Conservation (phyloP, 169 alveolate species). For the Plasmodium knowlesi region DNA sequence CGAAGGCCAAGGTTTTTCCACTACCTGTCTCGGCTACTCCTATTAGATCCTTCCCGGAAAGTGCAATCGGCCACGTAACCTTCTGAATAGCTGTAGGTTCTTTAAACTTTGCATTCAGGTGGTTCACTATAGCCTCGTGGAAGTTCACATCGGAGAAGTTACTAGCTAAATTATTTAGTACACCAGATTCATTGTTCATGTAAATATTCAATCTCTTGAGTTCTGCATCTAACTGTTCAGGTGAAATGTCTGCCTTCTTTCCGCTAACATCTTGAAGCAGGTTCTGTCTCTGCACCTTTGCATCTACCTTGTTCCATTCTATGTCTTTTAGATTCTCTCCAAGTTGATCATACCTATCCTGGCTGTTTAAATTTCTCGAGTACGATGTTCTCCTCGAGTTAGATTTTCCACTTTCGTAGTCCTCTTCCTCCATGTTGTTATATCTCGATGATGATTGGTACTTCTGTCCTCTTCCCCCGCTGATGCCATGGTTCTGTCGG, state of each 20-base stretch:
- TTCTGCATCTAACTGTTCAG: constrained; percentile 82
- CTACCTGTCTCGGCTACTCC: constrained; percentile 97
- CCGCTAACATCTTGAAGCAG: constrained; percentile 65
- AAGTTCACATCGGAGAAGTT: constrained; percentile 83
- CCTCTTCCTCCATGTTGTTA: background rate
- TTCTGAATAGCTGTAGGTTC: constrained; percentile 92
- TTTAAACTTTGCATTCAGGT: constrained; percentile 79
- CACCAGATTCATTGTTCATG: constrained; percentile 78
- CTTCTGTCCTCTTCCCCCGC: background rate
- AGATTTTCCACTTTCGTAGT: background rate
- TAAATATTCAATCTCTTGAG: constrained; percentile 75
- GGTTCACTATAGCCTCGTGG: constrained; percentile 79
- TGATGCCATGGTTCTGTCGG: background rate
- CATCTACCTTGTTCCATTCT: constrained; percentile 79
- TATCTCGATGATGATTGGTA: background rate
- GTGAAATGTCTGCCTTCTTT: constrained; percentile 77
- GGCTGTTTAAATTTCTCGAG: constrained; percentile 8
- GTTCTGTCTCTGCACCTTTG: constrained; percentile 82
- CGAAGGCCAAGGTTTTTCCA: constrained; percentile 95
- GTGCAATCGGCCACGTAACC: constrained; percentile 87
- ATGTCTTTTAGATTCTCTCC: constrained; percentile 74
- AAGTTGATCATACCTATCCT: constrained; percentile 40
- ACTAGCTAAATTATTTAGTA: constrained; percentile 80
- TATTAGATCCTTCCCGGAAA: constrained; percentile 93
- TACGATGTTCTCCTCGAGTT: constrained; percentile 5